These are phyloP conservation scores for Curvularia eragrostidis DNA, from an alignment of 2,329 filamentous ascomycete genomes.

Conservation along the genomic window DNA sequence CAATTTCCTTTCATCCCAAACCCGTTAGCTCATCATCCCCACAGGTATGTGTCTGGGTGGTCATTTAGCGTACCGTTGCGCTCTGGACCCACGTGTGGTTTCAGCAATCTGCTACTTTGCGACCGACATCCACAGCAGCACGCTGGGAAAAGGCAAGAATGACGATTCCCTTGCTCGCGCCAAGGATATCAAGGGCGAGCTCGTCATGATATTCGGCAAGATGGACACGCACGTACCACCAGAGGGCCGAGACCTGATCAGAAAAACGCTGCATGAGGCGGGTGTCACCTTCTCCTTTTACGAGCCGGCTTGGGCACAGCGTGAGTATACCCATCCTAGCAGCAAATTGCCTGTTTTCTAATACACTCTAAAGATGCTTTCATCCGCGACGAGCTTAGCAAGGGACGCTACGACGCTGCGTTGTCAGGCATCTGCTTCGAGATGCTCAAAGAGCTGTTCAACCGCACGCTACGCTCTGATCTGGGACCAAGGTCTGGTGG, in stretches of 20 bases:
- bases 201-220: conserved; percentile 90
- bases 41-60: conserved; percentile 85
- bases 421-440: conserved; percentile 89
- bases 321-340: conserved; percentile 50
- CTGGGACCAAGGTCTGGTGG: conserved; percentile 71
- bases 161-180: conserved; percentile 69
- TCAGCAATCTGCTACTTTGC: conserved; percentile 89
- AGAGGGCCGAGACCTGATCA: conserved; percentile 80
- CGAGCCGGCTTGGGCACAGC: conserved; percentile 91
- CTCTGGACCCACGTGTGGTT: conserved; percentile 76
- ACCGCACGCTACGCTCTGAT: conserved; percentile 77
- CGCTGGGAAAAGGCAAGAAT: conserved; percentile 71
- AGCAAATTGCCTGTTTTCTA: not conserved
- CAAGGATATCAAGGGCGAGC: conserved; percentile 74
- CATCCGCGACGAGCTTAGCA: conserved; percentile 89
- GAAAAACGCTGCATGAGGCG: conserved; percentile 78
- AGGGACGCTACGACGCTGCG: conserved; percentile 91
- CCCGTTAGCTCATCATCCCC: conserved; percentile 63
- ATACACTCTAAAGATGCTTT: conserved; percentile 69
- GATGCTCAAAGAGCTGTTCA: conserved; percentile 86
- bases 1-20: not conserved
- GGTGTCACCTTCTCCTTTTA: conserved; percentile 80
- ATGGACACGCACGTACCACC: conserved; percentile 89
- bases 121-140: conserved; percentile 84
- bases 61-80: conserved; percentile 77